phyloP scores from a whole-genome alignment of 2,329 filamentous ascomycete species.

The Monascus ruber region DNA sequence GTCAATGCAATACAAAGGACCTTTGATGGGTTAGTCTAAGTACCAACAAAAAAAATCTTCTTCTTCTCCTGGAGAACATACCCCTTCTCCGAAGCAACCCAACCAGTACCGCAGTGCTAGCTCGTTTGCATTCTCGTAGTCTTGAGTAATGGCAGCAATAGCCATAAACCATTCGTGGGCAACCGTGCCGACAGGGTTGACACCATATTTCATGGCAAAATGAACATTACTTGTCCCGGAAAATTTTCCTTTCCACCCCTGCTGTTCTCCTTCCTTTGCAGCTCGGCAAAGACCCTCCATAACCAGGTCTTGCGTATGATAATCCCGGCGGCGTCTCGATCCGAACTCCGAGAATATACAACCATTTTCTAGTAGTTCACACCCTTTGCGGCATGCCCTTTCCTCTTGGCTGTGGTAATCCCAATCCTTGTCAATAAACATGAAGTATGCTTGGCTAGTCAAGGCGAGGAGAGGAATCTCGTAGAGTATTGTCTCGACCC shows the following conservation, averaged over 20 bases:
- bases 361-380: conserved; percentile 63
- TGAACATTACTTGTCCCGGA: conserved; percentile 94
- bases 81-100: conserved; percentile 72
- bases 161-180: conserved; percentile 99
- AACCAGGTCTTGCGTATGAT: conserved; percentile 87
- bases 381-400: conserved; percentile 70
- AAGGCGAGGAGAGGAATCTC: conserved; percentile 89
- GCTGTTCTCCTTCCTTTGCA: conserved; percentile 55
- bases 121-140: conserved; percentile 79
- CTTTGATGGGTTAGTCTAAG: conserved; percentile 14
- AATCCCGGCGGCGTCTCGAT: conserved; percentile 76
- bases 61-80: conserved; percentile 16
- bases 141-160: conserved; percentile 76
- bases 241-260: conserved; percentile 59
- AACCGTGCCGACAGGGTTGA: conserved; percentile 75
- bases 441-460: conserved; percentile 94
- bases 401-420: conserved; percentile 76
- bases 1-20: conserved; percentile 82
- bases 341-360: conserved; percentile 93
- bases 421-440: conserved; percentile 92
- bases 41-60: background rate
- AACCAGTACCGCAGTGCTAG: conserved; percentile 80
- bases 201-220: conserved; percentile 82
- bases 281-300: conserved; percentile 76
- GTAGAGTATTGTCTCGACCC: conserved; percentile 94